phyloP scores from a whole-genome alignment of 176 grass and related monocot genomes.

The Themeda triandra region DNA sequence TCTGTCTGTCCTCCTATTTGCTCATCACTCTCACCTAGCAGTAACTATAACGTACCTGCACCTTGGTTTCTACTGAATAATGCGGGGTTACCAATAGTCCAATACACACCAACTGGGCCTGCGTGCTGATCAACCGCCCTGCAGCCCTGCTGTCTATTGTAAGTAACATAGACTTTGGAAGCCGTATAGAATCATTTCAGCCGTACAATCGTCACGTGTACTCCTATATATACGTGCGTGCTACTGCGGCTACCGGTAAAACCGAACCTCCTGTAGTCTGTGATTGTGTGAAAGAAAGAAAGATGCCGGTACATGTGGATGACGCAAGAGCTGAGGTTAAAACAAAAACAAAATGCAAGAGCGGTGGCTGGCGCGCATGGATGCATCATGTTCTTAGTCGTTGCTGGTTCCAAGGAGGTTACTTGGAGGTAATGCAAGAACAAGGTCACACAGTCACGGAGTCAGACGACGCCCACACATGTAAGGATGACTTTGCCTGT shows the following conservation, averaged over 20 bases:
- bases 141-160: slow-evolving; percentile 4
- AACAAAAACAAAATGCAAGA: neutral
- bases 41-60: neutral
- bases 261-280: neutral
- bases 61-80: too few species aligned
- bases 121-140: neutral
- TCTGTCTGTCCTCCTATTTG: too few species aligned
- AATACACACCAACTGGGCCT: neutral
- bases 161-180: neutral
- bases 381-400: neutral
- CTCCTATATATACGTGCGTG: neutral
- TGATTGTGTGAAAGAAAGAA: neutral
- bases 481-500: slow-evolving; percentile 20
- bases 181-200: neutral
- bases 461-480: neutral
- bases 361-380: neutral
- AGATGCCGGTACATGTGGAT: neutral
- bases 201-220: slow-evolving; percentile 21
- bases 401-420: neutral
- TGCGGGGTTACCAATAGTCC: neutral
- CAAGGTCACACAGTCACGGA: neutral
- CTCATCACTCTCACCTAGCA: too few species aligned
- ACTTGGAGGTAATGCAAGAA: neutral
- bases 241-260: slow-evolving; percentile 16
- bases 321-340: neutral